Conservation (phyloP, 495 filamentous ascomycete species). For the Penicillium diatomitis region DNA sequence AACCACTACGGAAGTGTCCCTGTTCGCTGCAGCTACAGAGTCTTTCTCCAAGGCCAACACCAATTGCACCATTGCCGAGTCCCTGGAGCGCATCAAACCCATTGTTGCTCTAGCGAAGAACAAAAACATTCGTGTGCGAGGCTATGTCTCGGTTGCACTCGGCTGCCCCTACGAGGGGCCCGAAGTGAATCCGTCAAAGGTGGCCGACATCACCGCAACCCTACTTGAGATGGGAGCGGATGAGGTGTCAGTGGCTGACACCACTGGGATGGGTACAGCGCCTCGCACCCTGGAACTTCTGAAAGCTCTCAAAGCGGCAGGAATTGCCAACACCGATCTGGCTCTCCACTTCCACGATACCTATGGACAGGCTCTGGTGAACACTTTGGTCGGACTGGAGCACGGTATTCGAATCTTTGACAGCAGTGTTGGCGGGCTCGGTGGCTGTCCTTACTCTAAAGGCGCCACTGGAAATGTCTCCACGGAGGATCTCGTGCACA, state of each 20-base stretch:
- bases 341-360: conserved; percentile 97
- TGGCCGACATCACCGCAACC: conserved; percentile 73
- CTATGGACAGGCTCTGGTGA: conserved; percentile 89
- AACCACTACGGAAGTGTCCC: conserved; percentile 63
- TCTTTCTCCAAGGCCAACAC: conserved; percentile 85
- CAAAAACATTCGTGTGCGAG: conserved; percentile 65
- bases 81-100: conserved; percentile 62
- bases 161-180: conserved; percentile 93
- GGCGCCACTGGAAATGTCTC: conserved; percentile 93
- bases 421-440: conserved; percentile 78
- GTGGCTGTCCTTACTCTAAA: conserved; percentile 88
- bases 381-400: conserved; percentile 77
- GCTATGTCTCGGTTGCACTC: conserved; percentile 90
- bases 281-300: conserved; percentile 66
- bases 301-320: conserved; percentile 60
- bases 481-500: conserved; percentile 90
- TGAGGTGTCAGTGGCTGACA: conserved; percentile 89
- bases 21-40: conserved; percentile 91
- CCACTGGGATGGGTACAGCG: conserved; percentile 92
- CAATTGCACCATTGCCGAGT: conserved; percentile 79
- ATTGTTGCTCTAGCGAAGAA: conserved; percentile 69
- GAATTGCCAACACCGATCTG: conserved; percentile 69
- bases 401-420: conserved; percentile 87
- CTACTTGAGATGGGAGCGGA: conserved; percentile 93
- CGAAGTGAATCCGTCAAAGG: conserved; percentile 64